phyloP scores from a whole-genome alignment of 129 eudicot genomes.

The Dittrichia graveolens region DNA sequence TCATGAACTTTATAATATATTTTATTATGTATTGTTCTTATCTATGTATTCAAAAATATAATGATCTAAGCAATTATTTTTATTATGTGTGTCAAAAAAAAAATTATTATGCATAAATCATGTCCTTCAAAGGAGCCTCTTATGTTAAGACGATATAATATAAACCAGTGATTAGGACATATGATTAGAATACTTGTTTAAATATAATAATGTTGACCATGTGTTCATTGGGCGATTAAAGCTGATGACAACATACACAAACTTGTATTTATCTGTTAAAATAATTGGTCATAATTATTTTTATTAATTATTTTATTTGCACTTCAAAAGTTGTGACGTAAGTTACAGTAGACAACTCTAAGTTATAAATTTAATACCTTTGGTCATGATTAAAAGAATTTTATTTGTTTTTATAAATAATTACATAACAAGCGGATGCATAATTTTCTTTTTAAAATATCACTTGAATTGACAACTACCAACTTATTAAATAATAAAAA shows the following conservation, averaged over 20 bases:
- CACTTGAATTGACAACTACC: too few relatives aligned
- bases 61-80: too few relatives aligned
- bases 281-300: neutral
- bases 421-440: too few relatives aligned
- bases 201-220: conserved; percentile 27
- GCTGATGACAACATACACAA: conserved; percentile 12
- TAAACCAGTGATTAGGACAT: neutral
- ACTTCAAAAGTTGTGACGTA: conserved; percentile 27
- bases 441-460: too few relatives aligned
- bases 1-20: too few relatives aligned
- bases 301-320: neutral
- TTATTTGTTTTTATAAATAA: neutral
- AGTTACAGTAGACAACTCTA: conserved; percentile 15
- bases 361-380: neutral
- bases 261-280: conserved; percentile 25
- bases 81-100: too few relatives aligned
- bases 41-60: too few relatives aligned
- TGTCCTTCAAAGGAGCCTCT: too few relatives aligned
- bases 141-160: neutral
- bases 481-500: too few relatives aligned
- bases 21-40: too few relatives aligned
- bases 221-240: conserved; percentile 25
- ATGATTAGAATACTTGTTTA: neutral
- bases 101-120: too few relatives aligned
- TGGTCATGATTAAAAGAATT: too few relatives aligned